Percentiles rank a stretch among this genome's conserved stretches.
phyloP scores from a whole-genome alignment of 1,284 basidiomycete genomes.

The Cerioporus squamosus region DNA sequence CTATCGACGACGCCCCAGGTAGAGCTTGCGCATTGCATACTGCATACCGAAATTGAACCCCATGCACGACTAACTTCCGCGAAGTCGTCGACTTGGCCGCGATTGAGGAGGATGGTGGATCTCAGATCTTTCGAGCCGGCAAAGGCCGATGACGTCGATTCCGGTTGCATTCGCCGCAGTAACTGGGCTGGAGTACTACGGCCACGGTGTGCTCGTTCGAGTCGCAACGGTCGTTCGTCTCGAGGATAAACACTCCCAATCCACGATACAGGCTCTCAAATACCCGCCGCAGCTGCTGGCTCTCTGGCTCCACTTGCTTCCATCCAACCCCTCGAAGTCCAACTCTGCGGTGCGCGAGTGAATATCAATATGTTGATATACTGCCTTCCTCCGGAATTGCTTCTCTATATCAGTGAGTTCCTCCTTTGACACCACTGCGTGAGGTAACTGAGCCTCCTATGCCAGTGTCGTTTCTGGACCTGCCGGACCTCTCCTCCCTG shows the following conservation, averaged over 20 bases:
- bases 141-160: too few species aligned
- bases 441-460: not conserved
- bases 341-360: too few species aligned
- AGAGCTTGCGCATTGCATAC: too few species aligned
- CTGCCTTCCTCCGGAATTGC: conserved; percentile 54
- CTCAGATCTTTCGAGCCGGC: too few species aligned
- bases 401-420: conserved; percentile 60
- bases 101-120: too few species aligned
- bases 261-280: not conserved
- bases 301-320: too few species aligned
- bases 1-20: too few species aligned
- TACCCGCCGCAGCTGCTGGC: not conserved
- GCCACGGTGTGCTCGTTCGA: not conserved
- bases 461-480: conserved; percentile 68
- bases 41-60: too few species aligned
- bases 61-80: too few species aligned
- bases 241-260: conserved; percentile 2
- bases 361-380: conserved; percentile 15
- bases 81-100: too few species aligned
- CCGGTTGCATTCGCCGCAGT: too few species aligned
- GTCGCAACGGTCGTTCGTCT: conserved; percentile 18
- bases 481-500: conserved; percentile 66
- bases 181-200: not conserved
- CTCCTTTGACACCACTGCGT: not conserved
- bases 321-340: too few species aligned